Percentiles rank a stretch among this genome's conserved stretches.
Conservation (phyloP, 2,329 filamentous ascomycete species). For the Verticillium nubilum region DNA sequence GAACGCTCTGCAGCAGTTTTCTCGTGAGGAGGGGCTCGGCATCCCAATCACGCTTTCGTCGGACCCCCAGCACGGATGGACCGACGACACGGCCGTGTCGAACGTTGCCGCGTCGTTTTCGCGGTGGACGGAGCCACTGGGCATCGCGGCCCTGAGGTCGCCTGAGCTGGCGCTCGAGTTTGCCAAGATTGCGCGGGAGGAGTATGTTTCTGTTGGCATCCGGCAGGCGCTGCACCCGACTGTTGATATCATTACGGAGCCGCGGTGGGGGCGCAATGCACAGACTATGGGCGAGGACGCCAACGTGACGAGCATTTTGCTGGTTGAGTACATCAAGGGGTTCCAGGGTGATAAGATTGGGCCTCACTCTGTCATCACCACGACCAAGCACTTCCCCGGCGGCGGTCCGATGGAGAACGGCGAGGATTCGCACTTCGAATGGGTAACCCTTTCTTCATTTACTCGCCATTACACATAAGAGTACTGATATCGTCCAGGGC, state of each 20-base stretch:
- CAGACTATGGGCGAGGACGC: conserved; percentile 45
- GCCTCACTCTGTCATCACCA: conserved; percentile 35
- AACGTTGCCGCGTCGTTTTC: conserved; percentile 38
- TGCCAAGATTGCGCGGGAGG: conserved; percentile 41
- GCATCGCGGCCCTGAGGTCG: conserved; percentile 41
- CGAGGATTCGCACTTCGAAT: conserved; percentile 43
- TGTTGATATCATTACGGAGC: conserved; percentile 44
- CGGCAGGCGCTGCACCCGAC: conserved; percentile 43
- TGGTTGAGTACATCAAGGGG: conserved; percentile 40
- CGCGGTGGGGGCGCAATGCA: conserved; percentile 40
- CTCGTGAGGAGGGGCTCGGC: conserved; percentile 37
- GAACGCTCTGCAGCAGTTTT: conserved; percentile 34
- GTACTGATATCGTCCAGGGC: conserved; percentile 29
- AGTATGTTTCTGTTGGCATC: conserved; percentile 36
- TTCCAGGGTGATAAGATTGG: conserved; percentile 40
- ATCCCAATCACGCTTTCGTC: conserved; percentile 43
- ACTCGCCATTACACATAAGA: neutral
- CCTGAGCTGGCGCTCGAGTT: conserved; percentile 37
- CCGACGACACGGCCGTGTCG: conserved; percentile 34
- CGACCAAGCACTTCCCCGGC: conserved; percentile 50
- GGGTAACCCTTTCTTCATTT: neutral
- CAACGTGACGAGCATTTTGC: conserved; percentile 26
- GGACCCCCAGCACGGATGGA: conserved; percentile 40
- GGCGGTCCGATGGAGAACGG: conserved; percentile 42
- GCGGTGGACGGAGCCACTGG: conserved; percentile 45